phyloP scores from a whole-genome alignment of 2,329 filamentous ascomycete genomes.

The Clarireedia homoeocarpa region DNA sequence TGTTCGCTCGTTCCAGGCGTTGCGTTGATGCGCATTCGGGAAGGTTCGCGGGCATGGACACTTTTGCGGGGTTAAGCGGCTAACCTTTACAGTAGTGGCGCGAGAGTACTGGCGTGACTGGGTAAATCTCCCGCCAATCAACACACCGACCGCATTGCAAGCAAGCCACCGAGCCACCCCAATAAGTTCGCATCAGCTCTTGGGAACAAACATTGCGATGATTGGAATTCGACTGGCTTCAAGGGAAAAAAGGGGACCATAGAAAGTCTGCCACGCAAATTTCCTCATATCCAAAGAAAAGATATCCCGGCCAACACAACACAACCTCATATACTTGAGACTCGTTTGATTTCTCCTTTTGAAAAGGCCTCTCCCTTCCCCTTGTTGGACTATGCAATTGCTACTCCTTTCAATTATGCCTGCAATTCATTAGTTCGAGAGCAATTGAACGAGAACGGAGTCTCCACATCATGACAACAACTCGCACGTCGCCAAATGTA shows the following conservation, averaged over 20 bases:
- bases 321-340: neutral
- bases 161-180: neutral
- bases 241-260: neutral
- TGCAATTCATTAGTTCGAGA: neutral
- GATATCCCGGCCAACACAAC: neutral
- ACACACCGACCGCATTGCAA: too few species aligned
- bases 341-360: neutral
- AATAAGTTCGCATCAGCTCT: neutral
- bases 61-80: neutral
- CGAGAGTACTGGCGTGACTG: too few species aligned
- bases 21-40: too few species aligned
- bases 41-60: neutral
- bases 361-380: neutral
- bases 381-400: neutral
- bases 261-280: constrained; percentile 5
- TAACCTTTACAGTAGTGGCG: too few species aligned
- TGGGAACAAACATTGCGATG: neutral
- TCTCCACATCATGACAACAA: constrained; percentile 6
- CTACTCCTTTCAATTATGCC: neutral
- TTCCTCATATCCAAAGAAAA: neutral
- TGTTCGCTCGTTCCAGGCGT: too few species aligned
- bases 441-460: neutral
- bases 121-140: too few species aligned
- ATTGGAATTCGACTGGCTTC: neutral
- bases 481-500: neutral